Percentiles rank a stretch among this genome's conserved stretches.
Conservation (phyloP, 768 basidiomycete genomes). For the Tephrocybe sp. region DNA sequence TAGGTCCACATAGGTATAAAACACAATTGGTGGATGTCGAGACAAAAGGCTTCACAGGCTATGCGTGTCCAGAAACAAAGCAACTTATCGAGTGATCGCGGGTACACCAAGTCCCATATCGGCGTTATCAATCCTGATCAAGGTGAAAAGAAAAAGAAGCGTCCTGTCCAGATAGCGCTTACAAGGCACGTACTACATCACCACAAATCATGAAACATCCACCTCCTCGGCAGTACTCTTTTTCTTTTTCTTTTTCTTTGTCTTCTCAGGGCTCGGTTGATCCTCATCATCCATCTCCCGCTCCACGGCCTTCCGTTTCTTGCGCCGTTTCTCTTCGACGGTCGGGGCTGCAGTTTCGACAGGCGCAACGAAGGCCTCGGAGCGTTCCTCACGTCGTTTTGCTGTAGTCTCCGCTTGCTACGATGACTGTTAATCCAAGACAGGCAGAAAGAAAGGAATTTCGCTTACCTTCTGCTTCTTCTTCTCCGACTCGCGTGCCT, state of each 20-base stretch:
- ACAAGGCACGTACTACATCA: neutral
- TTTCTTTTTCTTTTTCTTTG: constrained; percentile 32
- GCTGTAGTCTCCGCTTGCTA: constrained; percentile 80
- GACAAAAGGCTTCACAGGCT: too few species aligned
- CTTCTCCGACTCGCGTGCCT: constrained; percentile 64
- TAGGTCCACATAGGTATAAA: too few species aligned
- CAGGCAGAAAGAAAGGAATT: neutral
- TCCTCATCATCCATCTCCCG: constrained; percentile 28
- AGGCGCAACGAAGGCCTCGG: constrained; percentile 86
- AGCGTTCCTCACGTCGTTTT: constrained; percentile 74
- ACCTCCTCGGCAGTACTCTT: too few species aligned
- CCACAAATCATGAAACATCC: constrained; percentile 8
- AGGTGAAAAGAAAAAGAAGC: neutral
- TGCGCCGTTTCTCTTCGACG: constrained; percentile 75
- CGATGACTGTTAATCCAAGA: constrained; percentile 7
- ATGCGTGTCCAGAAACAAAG: too few species aligned
- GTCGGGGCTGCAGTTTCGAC: constrained; percentile 70
- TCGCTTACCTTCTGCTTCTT: constrained; percentile 70
- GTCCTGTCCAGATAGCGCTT: constrained; percentile 3
- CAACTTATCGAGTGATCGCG: too few species aligned
- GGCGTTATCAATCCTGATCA: too few species aligned
- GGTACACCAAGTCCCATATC: too few species aligned
- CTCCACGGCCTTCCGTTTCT: constrained; percentile 40
- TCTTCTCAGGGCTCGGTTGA: constrained; percentile 17
- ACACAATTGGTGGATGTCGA: too few species aligned